phyloP scores from a whole-genome alignment of 345 rosid genomes.

The Corchorus olitorius region DNA sequence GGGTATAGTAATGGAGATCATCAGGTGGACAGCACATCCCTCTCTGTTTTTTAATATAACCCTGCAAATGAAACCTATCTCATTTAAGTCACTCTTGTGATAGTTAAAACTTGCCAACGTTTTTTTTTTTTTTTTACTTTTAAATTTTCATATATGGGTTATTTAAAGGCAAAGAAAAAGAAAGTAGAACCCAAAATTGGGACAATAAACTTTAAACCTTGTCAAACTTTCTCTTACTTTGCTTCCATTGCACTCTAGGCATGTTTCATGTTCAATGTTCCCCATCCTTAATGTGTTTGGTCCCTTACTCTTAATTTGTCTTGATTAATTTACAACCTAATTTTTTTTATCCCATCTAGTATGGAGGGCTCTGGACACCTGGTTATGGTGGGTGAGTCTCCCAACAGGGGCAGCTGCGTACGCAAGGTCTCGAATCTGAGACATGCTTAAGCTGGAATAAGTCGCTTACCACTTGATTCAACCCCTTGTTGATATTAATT shows the following conservation, averaged over 20 bases:
- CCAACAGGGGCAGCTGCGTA: too few species aligned
- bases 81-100: slow-evolving; percentile 20
- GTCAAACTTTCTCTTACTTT: slow-evolving; percentile 34
- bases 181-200: not conserved
- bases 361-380: too few species aligned
- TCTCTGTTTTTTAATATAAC: slow-evolving; percentile 18
- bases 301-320: slow-evolving; percentile 19
- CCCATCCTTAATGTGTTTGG: slow-evolving; percentile 22
- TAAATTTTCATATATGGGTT: too few species aligned
- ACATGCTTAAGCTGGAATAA: too few species aligned
- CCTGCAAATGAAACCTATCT: slow-evolving; percentile 29
- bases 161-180: not conserved
- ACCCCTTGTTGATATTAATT: too few species aligned
- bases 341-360: too few species aligned
- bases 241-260: slow-evolving; percentile 63
- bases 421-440: too few species aligned
- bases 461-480: too few species aligned
- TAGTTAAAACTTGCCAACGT: not conserved
- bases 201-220: slow-evolving; percentile 21
- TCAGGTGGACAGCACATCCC: not conserved
- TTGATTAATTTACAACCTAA: slow-evolving; percentile 27
- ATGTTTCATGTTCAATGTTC: slow-evolving; percentile 24
- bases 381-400: too few species aligned
- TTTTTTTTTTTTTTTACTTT: too few species aligned
- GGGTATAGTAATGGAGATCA: not conserved